Evolutionary conservation across 2,329 filamentous ascomycete genomes (phyloP).

Genomic region (Didymella keratinophila): DNA sequence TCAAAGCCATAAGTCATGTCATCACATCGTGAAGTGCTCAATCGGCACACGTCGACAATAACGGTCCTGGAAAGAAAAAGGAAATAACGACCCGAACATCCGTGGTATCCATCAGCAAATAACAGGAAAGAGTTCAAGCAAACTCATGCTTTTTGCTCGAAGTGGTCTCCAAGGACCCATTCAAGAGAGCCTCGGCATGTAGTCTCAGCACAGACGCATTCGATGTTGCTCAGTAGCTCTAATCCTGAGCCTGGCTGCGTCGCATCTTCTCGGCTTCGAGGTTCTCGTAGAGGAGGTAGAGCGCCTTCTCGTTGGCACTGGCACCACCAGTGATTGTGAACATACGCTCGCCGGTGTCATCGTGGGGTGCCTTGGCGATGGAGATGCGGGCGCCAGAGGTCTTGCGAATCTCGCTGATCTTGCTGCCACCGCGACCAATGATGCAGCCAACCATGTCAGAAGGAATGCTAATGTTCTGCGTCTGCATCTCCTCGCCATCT

Average conservation of each 20-base stretch:
- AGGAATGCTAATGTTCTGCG: conserved; percentile 99
- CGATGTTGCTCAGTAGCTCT: conserved; percentile 21
- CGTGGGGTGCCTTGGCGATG: conserved; percentile 95
- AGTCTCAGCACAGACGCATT: conserved; percentile 4
- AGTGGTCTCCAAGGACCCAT: conserved; percentile 4
- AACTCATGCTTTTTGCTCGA: conserved; percentile 39
- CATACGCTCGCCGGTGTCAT: conserved; percentile 98
- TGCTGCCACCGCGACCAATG: conserved; percentile 91
- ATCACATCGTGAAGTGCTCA: conserved; percentile 54
- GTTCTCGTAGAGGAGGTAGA: conserved; percentile 98
- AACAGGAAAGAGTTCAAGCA: conserved; percentile 44
- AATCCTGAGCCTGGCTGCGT: conserved; percentile 75
- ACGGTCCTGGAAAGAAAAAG: conserved; percentile 35
- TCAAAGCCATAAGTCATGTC: conserved; percentile 54
- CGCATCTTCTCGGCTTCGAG: conserved; percentile 99
- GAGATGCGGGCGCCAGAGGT: conserved; percentile 96
- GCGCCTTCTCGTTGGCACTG: conserved; percentile 91
- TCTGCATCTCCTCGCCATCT: conserved; percentile 97
- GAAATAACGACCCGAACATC: conserved; percentile 40
- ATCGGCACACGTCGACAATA: conserved; percentile 47
- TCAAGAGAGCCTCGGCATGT: conserved; percentile 13
- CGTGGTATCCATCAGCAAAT: conserved; percentile 46
- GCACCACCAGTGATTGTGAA: conserved; percentile 98
- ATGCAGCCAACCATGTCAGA: conserved; percentile 99
- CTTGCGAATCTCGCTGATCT: conserved; percentile 99